Conservation (phyloP, 768 basidiomycete genomes). For the Boletus patriciae region DNA sequence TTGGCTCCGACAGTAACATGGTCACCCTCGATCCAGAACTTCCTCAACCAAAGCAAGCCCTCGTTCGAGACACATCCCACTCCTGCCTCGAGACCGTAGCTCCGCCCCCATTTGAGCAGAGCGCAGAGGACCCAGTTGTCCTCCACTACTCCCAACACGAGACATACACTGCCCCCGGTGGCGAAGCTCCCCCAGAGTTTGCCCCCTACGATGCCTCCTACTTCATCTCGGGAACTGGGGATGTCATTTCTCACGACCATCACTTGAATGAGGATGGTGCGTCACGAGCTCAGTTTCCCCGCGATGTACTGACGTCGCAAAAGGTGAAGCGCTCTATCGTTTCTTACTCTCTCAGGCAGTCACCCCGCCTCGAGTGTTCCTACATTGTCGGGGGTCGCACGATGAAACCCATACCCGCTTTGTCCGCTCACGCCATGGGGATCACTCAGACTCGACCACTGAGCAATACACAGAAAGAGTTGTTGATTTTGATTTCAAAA, state of each 20-base stretch:
- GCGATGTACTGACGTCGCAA: conserved; percentile 3
- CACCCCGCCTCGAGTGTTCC: conserved; percentile 42
- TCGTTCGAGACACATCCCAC: not conserved
- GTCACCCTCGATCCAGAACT: conserved; percentile 5
- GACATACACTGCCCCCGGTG: conserved; percentile 28
- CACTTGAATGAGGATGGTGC: conserved; percentile 66
- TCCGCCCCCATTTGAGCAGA: conserved; percentile 32
- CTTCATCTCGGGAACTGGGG: conserved; percentile 46
- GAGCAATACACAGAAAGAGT: conserved; percentile 61
- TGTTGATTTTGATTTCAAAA: conserved; percentile 68
- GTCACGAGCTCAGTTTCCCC: conserved; percentile 7
- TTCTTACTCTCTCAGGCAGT: conserved; percentile 63
- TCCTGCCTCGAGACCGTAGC: not conserved
- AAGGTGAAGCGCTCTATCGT: conserved; percentile 71
- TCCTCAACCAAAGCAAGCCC: conserved; percentile 1
- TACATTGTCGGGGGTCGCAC: conserved; percentile 58
- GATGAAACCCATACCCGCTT: conserved; percentile 50
- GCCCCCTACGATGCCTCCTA: conserved; percentile 62
- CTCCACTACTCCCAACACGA: conserved; percentile 25
- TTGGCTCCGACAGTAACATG: conserved; percentile 3
- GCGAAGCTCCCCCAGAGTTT: conserved; percentile 61
- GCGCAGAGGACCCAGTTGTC: conserved; percentile 22
- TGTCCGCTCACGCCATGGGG: conserved; percentile 39
- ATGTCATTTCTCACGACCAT: conserved; percentile 67
- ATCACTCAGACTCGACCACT: conserved; percentile 34